These are phyloP conservation scores for Xylariaceae sp. DNA, from an alignment of 2,329 filamentous ascomycete species.

Conservation along the genomic window DNA sequence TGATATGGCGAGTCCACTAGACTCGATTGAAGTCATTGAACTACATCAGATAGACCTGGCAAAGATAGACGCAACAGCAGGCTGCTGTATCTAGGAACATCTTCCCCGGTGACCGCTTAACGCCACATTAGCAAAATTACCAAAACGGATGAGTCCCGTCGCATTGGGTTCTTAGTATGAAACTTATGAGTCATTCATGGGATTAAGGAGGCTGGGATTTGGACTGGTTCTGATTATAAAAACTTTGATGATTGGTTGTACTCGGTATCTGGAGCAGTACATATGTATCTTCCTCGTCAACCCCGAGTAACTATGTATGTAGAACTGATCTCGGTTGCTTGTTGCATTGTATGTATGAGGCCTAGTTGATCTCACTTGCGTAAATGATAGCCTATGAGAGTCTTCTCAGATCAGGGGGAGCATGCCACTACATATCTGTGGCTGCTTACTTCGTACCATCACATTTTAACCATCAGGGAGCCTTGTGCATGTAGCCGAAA, in stretches of 20 bases:
- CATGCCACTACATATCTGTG: background rate
- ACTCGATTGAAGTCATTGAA: slow-evolving; percentile 5
- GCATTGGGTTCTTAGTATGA: slow-evolving; percentile 2
- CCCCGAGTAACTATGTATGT: background rate
- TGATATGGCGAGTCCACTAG: slow-evolving; percentile 5
- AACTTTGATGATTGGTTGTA: slow-evolving; percentile 5
- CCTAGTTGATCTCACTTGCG: background rate
- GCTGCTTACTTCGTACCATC: background rate
- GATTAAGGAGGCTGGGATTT: slow-evolving; percentile 31
- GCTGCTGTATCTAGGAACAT: slow-evolving; percentile 29
- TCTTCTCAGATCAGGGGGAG: background rate
- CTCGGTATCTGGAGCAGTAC: background rate
- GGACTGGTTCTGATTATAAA: slow-evolving; percentile 3
- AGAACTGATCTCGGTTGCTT: too few relatives aligned
- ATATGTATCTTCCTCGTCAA: background rate
- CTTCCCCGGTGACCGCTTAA: slow-evolving; percentile 7
- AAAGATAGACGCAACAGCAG: slow-evolving; percentile 9
- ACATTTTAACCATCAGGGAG: background rate
- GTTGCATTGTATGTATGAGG: background rate
- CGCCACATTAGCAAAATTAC: slow-evolving; percentile 8
- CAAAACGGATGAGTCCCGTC: slow-evolving; percentile 10
- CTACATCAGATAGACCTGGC: slow-evolving; percentile 10
- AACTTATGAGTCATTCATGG: slow-evolving; percentile 32
- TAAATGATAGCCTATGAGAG: background rate
- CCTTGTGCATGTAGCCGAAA: background rate